Evolutionary conservation across 2,329 filamentous ascomycete genomes (phyloP).

Genomic region (Fragosphaeria purpurea): DNA sequence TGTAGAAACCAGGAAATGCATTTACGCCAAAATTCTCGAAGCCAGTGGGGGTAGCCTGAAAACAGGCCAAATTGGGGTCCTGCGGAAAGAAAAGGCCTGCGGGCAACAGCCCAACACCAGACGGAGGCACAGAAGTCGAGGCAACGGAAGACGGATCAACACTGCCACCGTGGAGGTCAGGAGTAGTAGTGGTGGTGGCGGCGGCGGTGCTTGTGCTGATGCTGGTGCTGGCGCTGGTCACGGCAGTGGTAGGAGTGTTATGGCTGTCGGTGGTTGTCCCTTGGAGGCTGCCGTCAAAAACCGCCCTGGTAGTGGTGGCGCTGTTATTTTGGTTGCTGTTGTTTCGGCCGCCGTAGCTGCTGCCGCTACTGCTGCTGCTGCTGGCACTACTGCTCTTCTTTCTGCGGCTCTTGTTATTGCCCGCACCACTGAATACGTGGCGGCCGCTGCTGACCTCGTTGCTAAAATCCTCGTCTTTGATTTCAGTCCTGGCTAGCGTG

Average conservation of each 20-base stretch:
- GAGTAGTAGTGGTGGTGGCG: conserved; percentile 21
- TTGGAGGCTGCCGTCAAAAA: no score
- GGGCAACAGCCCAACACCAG: background rate
- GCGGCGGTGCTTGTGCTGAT: conserved; percentile 14
- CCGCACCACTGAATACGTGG: background rate
- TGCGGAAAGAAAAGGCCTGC: conserved; percentile 5
- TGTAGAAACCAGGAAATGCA: conserved; percentile 22
- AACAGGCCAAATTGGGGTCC: conserved; percentile 37
- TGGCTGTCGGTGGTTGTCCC: background rate
- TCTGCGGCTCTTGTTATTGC: background rate
- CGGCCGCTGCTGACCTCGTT: conserved; percentile 2
- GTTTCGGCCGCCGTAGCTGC: background rate
- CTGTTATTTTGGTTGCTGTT: background rate
- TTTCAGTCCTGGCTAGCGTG: background rate
- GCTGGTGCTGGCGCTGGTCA: conserved; percentile 1
- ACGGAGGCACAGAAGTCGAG: background rate
- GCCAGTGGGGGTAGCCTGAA: conserved; percentile 36
- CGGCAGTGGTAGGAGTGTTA: background rate
- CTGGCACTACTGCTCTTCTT: background rate
- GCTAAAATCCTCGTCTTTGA: conserved; percentile 1
- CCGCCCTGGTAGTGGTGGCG: no score
- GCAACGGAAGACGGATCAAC: background rate
- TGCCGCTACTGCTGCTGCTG: conserved; percentile 9
- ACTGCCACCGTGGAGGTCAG: conserved; percentile 11
- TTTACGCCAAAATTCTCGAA: conserved; percentile 23